Base-by-base conservation (phyloP, 305 asterid species). In the Fraxinus sp. region DNA sequence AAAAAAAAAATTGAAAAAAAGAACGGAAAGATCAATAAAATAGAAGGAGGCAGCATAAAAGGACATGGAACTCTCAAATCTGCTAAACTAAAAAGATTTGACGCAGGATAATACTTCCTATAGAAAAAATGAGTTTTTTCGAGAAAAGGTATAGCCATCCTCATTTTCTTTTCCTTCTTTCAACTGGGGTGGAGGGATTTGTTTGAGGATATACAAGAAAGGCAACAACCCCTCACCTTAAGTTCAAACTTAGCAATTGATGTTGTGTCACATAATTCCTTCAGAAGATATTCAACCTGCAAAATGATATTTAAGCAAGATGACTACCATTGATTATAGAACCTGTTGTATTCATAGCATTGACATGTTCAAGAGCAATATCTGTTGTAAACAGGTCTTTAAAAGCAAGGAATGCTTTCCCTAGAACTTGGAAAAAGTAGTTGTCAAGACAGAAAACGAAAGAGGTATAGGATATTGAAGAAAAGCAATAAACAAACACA, bases 171-270 rank as follows among this genome's bases (percentile, higher is more conserved):
- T n/a, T n/a, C 77, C 26, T 37, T 73, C 36, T 73, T 36, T 16
- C 11, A 32, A 73, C 30, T 33, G 39, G 16, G 10, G 13, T 35
- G 30, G 55, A 35, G 55, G 43, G 52, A 37, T 41, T 37, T 18
- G 41, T 71, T 71, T 52, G 16, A 52, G 80, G 35, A 57, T 77
- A 78, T 18, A 3, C 39, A 76, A 72, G 49, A 77, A 76, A 75
- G 74, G 76, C 13, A 16, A 87, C 22, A 18, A 78, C 4, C 41
- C 78, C 93, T 89, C 82, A 96, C 98, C 87, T 94, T 96, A 66
- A 96, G 90, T 77, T 96, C 97, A 82, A 96, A 84, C 90, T 94
- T 94, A 0, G 98, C 98, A 43, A 96, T 93, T 84, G 99, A 93
- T 73, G 96, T 85, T 79, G 99, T 90, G 87, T 92, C 94, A 62